Base-by-base conservation (phyloP, 306 rosid genomes). In the Alnus glutinosa region DNA sequence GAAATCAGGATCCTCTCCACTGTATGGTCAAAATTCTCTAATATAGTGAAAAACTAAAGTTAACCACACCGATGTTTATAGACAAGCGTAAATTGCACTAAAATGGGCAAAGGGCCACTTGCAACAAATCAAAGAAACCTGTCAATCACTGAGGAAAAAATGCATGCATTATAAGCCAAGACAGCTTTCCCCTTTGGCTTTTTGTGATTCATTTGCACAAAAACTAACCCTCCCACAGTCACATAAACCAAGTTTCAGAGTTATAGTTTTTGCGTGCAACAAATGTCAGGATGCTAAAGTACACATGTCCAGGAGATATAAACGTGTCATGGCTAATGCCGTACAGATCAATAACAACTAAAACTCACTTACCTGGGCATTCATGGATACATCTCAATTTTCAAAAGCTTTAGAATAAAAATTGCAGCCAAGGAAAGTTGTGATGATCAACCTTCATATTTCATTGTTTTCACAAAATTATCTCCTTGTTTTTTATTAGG, bases 251-350 rank as follows among this genome's bases (percentile, higher is more conserved):
- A 18, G 71, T 71, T 78, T 12, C 71, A 32, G 36, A 58, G 50
- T 57, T 18, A 28, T 37, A 58, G 62, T 9, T 71, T 23, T 46
- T 18, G 55, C 5, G 5, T 42, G 46, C 30, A 71, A 62, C 73
- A 76, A 50, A 12, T 76, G 77, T 13, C 74, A 44, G 18, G 47
- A 58, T 10, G 52, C 80, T 28, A 37, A 61, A 51, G 18, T 36
- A 19, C 59, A 70, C 57, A 19, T 18, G 64, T 50, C 55, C 39
- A 71, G 23, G 48, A 50, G 23, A 23, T 15, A 16, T 15, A 39
- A 11, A 47, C 18, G 55, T 48, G 77, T 42, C 63, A 36, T 54
- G 8, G 36, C 69, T 44, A 9, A 19, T 81, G 36, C 71, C 9
- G 36, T 50, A 39, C 12, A 19, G 44, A 10, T 49, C 50, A 81